phyloP scores from a whole-genome alignment of 257 asterid species.

The Solanum pennellii region DNA sequence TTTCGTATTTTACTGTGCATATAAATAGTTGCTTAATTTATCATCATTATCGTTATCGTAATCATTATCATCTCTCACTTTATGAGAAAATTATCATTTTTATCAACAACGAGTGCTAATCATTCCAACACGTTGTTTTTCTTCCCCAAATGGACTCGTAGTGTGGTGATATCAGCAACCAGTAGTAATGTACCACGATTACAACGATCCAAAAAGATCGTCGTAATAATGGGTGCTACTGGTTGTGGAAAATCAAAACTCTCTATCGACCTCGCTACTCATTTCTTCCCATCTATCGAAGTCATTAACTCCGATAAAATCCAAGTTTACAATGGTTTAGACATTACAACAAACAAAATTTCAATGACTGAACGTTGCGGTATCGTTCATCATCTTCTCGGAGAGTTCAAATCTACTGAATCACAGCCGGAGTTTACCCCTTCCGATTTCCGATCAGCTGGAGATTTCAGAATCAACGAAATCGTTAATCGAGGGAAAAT shows the following conservation, averaged over 20 bases:
- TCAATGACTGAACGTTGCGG: slow-evolving; percentile 37
- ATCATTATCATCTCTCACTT: background rate
- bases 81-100: slow-evolving; percentile 34
- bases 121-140: background rate
- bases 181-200: background rate
- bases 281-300: slow-evolving; percentile 58
- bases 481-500: slow-evolving; percentile 19
- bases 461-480: slow-evolving; percentile 18
- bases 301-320: slow-evolving; percentile 86
- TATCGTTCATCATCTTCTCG: slow-evolving; percentile 72
- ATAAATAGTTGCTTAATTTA: background rate
- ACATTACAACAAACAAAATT: slow-evolving; percentile 74
- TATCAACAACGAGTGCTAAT: background rate
- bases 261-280: slow-evolving; percentile 56
- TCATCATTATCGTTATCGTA: background rate
- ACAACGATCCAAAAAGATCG: slow-evolving; percentile 16
- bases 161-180: background rate
- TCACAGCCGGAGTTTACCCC: slow-evolving; percentile 52
- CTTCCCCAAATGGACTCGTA: background rate
- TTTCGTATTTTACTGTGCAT: background rate
- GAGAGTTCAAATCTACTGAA: slow-evolving; percentile 43
- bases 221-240: slow-evolving; percentile 79
- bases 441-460: slow-evolving; percentile 38
- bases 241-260: slow-evolving; percentile 89
- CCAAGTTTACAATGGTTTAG: slow-evolving; percentile 57